Conservation (phyloP, 108 stramenopile species). For the Cyclostephanos tholiformis region DNA sequence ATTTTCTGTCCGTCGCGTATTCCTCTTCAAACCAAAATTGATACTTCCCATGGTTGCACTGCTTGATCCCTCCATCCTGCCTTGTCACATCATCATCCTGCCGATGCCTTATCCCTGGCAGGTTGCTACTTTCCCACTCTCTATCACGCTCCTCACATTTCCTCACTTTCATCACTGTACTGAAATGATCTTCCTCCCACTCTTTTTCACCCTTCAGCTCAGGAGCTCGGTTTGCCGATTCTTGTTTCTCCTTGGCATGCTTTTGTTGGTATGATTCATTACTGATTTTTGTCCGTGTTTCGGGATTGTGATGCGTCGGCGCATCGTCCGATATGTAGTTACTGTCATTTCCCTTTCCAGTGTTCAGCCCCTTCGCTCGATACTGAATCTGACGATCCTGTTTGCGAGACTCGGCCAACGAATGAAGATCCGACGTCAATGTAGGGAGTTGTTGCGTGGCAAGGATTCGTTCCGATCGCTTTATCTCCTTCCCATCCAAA, state of each 20-base stretch:
- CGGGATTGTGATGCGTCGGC: conserved; percentile 72
- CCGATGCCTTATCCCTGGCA: background rate
- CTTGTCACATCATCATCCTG: conserved; percentile 1
- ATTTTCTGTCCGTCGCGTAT: conserved; percentile 9
- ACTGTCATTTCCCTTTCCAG: conserved; percentile 6
- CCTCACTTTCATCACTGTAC: conserved; percentile 33
- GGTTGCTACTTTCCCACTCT: background rate
- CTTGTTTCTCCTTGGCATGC: conserved; percentile 71
- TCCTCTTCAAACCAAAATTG: conserved; percentile 76
- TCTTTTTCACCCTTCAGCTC: conserved; percentile 53
- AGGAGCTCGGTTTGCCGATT: conserved; percentile 51
- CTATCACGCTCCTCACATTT: conserved; percentile 23
- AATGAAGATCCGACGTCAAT: conserved; percentile 46
- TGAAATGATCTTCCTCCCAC: conserved; percentile 51
- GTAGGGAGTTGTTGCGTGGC: conserved; percentile 66
- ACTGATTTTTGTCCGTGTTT: conserved; percentile 72
- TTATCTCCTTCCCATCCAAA: conserved; percentile 81
- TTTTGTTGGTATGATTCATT: conserved; percentile 86
- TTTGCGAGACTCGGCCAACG: conserved; percentile 17
- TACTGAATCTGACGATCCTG: conserved; percentile 16
- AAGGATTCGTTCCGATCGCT: conserved; percentile 63
- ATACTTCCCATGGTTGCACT: conserved; percentile 77
- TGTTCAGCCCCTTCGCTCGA: conserved; percentile 1
- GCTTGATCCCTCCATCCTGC: conserved; percentile 39
- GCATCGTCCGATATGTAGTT: conserved; percentile 46